Conservation (phyloP, 345 rosid genomes). For the Eucalyptus marginata region DNA sequence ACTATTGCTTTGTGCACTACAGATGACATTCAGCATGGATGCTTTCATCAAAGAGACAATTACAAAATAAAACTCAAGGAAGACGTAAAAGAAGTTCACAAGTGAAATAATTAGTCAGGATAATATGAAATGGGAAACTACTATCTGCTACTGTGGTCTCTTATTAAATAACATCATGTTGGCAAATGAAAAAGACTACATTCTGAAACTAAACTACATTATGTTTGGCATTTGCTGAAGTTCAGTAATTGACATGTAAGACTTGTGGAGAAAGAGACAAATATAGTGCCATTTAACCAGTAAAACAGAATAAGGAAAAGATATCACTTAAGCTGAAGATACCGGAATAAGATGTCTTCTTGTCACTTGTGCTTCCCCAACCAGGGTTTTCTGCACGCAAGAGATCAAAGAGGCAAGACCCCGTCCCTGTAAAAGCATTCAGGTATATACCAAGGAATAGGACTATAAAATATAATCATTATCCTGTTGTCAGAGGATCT, state of each 20-base stretch:
- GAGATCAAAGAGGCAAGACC: constrained; percentile 49
- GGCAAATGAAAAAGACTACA: neutral
- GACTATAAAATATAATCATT: neutral
- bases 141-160: neutral
- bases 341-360: constrained; percentile 30
- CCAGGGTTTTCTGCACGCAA: constrained; percentile 24
- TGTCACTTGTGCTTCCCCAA: constrained; percentile 12
- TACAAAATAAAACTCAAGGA: neutral
- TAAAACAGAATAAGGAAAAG: neutral
- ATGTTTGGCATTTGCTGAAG: neutral
- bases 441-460: neutral
- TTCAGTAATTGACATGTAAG: neutral
- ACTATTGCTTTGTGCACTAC: neutral
- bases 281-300: neutral
- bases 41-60: neutral
- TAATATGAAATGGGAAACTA: neutral
- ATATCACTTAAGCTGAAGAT: constrained; percentile 2
- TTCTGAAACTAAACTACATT: neutral
- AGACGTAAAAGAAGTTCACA: neutral
- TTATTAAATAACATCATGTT: neutral
- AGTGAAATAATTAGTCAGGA: neutral
- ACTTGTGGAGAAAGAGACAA: neutral
- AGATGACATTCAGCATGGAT: neutral
- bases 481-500: neutral
- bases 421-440: constrained; percentile 14